Evolutionary conservation across 2,329 filamentous ascomycete species (phyloP), one percentile per base, ranked within the genome.

Genomic region (Endothia cerciana): DNA sequence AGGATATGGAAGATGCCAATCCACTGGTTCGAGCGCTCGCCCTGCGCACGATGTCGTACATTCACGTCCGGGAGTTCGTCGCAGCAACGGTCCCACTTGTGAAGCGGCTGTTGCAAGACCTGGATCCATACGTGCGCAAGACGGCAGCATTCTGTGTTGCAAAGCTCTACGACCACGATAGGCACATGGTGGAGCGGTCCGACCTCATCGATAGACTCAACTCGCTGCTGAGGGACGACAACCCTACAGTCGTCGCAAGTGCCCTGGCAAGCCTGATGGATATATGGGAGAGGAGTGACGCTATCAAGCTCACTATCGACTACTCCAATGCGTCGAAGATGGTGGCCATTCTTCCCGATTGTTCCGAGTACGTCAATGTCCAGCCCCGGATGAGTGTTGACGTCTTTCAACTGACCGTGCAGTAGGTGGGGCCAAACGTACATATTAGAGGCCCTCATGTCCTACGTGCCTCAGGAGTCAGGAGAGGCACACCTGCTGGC

Each of bases 311-410:
- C 69, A 98, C 95, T 3, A 97, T 99, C 72, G 95, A 99, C 79
- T 98, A 99, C 76, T 88, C 89, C 69, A 99, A 97, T 79, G 95
- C 95, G 33, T 98, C 94, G 61, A 99, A 99, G 80, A 95, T 99
- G 83, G 93, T 98, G 43, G 93, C 95, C 53, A 98, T 99, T 68
- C 79, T 99, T 30, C 90, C 95, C 1, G 95, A 99, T 76, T 98
- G 95, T 80, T 98, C 95, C 22, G 95, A 99, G 92, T 96, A 86
- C 74, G 91, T 83, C 19, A 19, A 11, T 36, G 15, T 63, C 13
- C 22, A 19, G 7, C 49, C n/a, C 41, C 25, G 28, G 57, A 10
- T 41, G 62, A 33, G 28, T 8, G 28, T 1, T 10, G 19, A n/a
- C 22, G 4, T 43, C 8, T 33, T 7, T 22, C 63, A 33, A 61